Conservation (phyloP, 129 eudicot genomes). For the Pseudognaphalium luteoalbum region DNA sequence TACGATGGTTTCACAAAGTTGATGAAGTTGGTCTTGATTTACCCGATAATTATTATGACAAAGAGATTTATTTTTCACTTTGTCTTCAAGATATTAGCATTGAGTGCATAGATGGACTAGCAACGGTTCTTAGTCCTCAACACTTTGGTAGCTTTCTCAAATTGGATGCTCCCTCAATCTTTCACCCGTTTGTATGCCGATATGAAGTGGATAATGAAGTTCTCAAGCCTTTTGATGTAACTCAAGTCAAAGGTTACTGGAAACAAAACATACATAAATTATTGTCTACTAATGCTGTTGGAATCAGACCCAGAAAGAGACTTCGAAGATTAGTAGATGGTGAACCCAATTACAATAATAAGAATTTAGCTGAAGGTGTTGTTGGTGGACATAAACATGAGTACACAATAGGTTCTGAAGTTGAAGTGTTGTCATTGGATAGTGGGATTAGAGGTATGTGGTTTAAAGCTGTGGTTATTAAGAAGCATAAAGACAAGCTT, state of each 20-base stretch:
- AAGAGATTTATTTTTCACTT: slow-evolving; percentile 87
- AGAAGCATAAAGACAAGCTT: slow-evolving; percentile 65
- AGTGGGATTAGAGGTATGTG: slow-evolving; percentile 93
- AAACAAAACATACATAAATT: slow-evolving; percentile 56
- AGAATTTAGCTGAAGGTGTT: slow-evolving; percentile 12
- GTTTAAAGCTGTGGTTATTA: slow-evolving; percentile 71
- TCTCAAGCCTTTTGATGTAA: slow-evolving; percentile 69
- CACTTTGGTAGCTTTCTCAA: slow-evolving; percentile 50
- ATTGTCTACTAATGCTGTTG: slow-evolving; percentile 34
- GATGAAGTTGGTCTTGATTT: slow-evolving; percentile 86
- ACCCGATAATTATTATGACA: slow-evolving; percentile 61
- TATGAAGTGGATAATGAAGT: slow-evolving; percentile 63
- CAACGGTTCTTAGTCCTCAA: slow-evolving; percentile 75
- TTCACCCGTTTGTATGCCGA: slow-evolving; percentile 63
- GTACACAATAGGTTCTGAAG: slow-evolving; percentile 49
- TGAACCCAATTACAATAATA: slow-evolving; percentile 8
- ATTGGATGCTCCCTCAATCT: slow-evolving; percentile 31
- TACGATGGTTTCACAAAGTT: slow-evolving; percentile 97
- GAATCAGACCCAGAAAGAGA: slow-evolving; percentile 58
- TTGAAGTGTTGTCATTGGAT: slow-evolving; percentile 86
- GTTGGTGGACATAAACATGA: background rate
- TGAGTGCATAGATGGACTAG: slow-evolving; percentile 89
- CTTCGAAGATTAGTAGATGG: slow-evolving; percentile 42
- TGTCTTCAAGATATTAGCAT: slow-evolving; percentile 90
- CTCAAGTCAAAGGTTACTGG: slow-evolving; percentile 78